Evolutionary conservation across 1,284 basidiomycete genomes (phyloP).

Genomic region (Sanghuangporus weigelae): DNA sequence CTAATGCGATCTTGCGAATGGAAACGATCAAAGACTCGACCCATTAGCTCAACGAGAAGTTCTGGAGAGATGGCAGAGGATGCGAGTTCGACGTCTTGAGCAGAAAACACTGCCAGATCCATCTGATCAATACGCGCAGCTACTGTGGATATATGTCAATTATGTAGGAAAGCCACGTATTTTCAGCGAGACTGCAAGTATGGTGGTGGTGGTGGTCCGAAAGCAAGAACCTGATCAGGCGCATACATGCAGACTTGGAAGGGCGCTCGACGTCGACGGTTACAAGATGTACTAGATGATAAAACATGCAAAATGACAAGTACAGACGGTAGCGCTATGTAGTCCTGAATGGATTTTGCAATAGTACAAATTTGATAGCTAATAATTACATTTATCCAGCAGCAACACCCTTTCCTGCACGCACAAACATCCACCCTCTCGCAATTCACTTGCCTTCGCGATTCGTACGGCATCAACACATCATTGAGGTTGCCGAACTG

Average conservation of each 20-base stretch:
- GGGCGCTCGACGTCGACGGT: background rate
- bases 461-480: background rate
- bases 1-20: conserved; percentile 21
- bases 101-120: conserved; percentile 9
- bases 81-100: conserved; percentile 4
- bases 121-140: background rate
- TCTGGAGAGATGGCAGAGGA: conserved; percentile 5
- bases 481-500: background rate
- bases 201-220: background rate
- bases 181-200: no score
- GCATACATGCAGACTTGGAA: background rate
- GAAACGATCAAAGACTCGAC: conserved; percentile 9
- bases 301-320: background rate
- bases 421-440: background rate
- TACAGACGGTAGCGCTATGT: background rate
- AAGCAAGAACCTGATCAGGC: background rate
- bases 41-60: conserved; percentile 4
- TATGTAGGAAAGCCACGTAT: no score
- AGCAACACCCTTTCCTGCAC: background rate
- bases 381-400: background rate
- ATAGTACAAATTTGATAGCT: conserved; percentile 1
- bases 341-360: conserved; percentile 4
- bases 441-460: background rate
- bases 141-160: no score
- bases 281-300: background rate